phyloP scores from a whole-genome alignment of 176 grass and related monocot species.

The Carex parvula region DNA sequence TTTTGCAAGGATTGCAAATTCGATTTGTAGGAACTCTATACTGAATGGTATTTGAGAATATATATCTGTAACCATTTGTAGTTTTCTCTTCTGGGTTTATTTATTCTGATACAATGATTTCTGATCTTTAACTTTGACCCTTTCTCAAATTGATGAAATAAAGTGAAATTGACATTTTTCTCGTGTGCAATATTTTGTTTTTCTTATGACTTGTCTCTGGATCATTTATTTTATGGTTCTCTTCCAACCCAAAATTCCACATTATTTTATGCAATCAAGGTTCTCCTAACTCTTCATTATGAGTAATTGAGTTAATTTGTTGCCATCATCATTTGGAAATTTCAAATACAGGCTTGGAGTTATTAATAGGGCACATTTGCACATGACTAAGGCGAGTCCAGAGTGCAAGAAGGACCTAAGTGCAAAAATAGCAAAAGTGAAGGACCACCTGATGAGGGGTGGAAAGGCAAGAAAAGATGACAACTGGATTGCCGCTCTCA shows the following conservation, averaged over 20 bases:
- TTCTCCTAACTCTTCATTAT: neutral
- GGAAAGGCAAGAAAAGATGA: constrained; percentile 39
- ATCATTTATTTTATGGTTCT: neutral
- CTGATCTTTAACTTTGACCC: constrained; percentile 16
- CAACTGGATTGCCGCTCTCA: constrained; percentile 44
- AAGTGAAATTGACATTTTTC: neutral
- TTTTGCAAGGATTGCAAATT: constrained; percentile 21
- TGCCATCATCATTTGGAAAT: constrained; percentile 10
- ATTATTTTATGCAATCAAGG: neutral
- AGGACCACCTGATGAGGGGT: constrained; percentile 48
- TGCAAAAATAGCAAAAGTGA: constrained; percentile 51
- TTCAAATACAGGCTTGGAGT: constrained; percentile 46
- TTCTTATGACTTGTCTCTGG: too few species aligned
- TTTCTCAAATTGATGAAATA: neutral
- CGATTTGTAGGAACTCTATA: neutral
- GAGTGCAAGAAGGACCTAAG: constrained; percentile 27
- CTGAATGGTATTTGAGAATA: neutral
- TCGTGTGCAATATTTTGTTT: too few species aligned
- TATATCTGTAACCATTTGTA: neutral
- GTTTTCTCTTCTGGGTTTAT: neutral
- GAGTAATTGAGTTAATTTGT: constrained; percentile 33
- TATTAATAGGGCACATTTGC: constrained; percentile 43
- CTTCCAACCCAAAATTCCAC: neutral
- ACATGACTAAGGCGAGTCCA: constrained; percentile 37
- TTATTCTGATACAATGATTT: constrained; percentile 25